Conservation (phyloP, 2,329 filamentous ascomycete species). For the Calonectria hawksworthii region DNA sequence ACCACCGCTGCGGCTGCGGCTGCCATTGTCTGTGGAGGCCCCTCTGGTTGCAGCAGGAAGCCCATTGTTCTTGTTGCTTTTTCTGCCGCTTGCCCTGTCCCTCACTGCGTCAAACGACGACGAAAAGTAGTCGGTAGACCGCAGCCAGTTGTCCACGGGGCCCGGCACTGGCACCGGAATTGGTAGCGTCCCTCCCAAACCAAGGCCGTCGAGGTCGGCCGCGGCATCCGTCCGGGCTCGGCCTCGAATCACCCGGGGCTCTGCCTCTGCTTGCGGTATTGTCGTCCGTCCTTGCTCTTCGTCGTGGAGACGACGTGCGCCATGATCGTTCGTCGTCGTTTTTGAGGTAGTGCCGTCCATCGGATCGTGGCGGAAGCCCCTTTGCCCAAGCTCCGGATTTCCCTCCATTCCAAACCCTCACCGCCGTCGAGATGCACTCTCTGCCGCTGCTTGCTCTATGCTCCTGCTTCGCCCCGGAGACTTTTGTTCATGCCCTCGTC, state of each 20-base stretch:
- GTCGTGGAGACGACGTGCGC: neutral
- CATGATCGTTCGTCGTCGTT: neutral
- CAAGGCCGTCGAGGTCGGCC: neutral
- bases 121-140: constrained; percentile 23
- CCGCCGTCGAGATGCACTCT: constrained; percentile 26
- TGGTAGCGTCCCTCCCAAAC: constrained; percentile 14
- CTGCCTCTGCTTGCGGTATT: constrained; percentile 1
- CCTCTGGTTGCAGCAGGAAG: neutral
- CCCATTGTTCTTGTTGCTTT: neutral
- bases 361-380: constrained; percentile 21
- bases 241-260: constrained; percentile 13
- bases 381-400: constrained; percentile 37
- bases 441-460: neutral
- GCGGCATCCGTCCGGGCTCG: constrained; percentile 26
- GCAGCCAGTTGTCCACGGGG: constrained; percentile 23
- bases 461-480: neutral
- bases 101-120: constrained; percentile 16
- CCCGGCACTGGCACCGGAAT: constrained; percentile 23
- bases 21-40: neutral
- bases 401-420: constrained; percentile 44
- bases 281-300: neutral
- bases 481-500: neutral
- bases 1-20: neutral
- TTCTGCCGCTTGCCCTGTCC: neutral
- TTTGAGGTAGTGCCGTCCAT: constrained; percentile 6